Conservation (phyloP, 495 filamentous ascomycete species). For the Penicillium riverlandense region DNA sequence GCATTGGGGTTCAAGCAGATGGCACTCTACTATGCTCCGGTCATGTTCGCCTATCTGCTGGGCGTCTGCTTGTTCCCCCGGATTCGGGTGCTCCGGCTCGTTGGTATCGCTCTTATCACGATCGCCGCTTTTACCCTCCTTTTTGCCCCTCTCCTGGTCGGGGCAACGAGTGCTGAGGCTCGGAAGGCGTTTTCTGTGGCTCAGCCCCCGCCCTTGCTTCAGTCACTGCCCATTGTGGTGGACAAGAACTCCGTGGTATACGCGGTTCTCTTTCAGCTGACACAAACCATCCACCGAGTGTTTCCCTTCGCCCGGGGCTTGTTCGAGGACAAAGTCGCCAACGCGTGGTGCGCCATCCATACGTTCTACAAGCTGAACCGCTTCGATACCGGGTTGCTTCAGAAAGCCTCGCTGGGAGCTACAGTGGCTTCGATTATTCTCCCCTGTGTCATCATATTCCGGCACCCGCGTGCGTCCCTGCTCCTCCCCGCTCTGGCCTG, state of each 20-base stretch:
- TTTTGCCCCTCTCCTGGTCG: constrained; percentile 64
- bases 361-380: constrained; percentile 76
- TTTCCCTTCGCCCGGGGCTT: constrained; percentile 91
- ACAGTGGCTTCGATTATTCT: constrained; percentile 71
- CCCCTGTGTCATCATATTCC: constrained; percentile 71
- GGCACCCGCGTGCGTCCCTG: constrained; percentile 66
- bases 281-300: constrained; percentile 78
- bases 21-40: constrained; percentile 93
- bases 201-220: constrained; percentile 49
- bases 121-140: constrained; percentile 65
- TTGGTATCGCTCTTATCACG: constrained; percentile 69
- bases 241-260: constrained; percentile 62
- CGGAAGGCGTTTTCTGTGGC: constrained; percentile 30
- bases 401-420: constrained; percentile 66
- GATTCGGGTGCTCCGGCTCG: constrained; percentile 59
- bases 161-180: constrained; percentile 31
- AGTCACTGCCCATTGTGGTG: constrained; percentile 49
- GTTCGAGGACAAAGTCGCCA: constrained; percentile 98
- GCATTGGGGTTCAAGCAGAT: constrained; percentile 96
- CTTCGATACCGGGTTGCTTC: constrained; percentile 59
- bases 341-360: constrained; percentile 92
- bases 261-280: constrained; percentile 62
- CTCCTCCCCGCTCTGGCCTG: constrained; percentile 72
- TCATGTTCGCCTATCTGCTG: constrained; percentile 84
- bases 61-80: constrained; percentile 75